A percentile compares a stretch with the other conserved stretches of the same genome.
Evolutionary conservation across 2,329 filamentous ascomycete genomes (phyloP).

Genomic region (Catunica adiposa): DNA sequence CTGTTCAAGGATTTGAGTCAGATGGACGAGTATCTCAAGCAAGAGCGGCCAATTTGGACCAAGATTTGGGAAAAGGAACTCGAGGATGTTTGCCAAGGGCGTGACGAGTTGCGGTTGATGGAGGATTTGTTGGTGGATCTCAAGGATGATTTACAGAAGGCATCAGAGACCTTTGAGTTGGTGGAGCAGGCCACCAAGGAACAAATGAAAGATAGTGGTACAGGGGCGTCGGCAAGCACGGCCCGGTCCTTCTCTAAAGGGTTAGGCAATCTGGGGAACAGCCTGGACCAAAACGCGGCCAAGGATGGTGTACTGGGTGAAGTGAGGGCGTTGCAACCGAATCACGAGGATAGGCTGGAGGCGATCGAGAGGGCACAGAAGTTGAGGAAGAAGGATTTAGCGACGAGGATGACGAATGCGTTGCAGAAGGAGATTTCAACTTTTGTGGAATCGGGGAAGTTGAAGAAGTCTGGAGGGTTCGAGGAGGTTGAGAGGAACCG

Average conservation of each 20-base stretch:
- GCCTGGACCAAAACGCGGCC: conserved; percentile 56
- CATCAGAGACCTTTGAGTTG: conserved; percentile 77
- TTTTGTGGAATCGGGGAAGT: conserved; percentile 77
- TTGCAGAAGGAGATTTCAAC: conserved; percentile 70
- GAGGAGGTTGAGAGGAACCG: conserved; percentile 83
- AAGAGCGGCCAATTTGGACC: conserved; percentile 92
- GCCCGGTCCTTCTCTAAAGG: conserved; percentile 41
- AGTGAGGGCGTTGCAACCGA: conserved; percentile 81
- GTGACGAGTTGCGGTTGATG: conserved; percentile 87
- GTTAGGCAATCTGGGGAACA: conserved; percentile 35
- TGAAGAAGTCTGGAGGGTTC: conserved; percentile 91
- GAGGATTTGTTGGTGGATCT: conserved; percentile 88
- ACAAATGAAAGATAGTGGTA: conserved; percentile 63
- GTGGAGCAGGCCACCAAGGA: conserved; percentile 98
- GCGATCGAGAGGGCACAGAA: conserved; percentile 96
- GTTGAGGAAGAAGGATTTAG: conserved; percentile 73
- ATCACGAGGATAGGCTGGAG: conserved; percentile 83
- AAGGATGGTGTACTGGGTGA: conserved; percentile 88
- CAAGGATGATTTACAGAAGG: conserved; percentile 88
- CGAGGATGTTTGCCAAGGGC: conserved; percentile 86
- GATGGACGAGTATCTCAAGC: conserved; percentile 80
- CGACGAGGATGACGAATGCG: conserved; percentile 53
- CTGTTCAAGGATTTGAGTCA: conserved; percentile 79
- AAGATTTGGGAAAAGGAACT: conserved; percentile 99
- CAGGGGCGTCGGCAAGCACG: conserved; percentile 31